Evolutionary conservation across 495 filamentous ascomycete species (phyloP), one percentile per base, ranked within the genome.

Genomic region (Xylaria castorea): DNA sequence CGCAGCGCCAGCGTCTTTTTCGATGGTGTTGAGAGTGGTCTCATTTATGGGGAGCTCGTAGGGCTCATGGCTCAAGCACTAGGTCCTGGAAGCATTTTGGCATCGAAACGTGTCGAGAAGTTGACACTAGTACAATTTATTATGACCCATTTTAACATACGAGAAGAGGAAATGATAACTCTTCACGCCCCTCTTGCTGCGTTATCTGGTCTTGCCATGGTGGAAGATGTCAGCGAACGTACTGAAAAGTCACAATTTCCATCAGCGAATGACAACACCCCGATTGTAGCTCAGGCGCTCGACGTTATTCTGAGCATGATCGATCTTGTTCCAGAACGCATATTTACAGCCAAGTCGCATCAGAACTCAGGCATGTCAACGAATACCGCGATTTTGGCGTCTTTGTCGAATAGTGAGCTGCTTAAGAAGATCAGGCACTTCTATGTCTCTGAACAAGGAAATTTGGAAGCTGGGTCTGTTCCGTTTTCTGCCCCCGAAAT

Each of bases 1-100:
- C 88, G 92, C 66, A 98, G 96, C 75, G 97, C 95, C 9, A 97
- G 91, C 75, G 91, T 94, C 50, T 98, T 99, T 81, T 98, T 99
- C 74, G 95, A 99, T 80, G 95, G 94, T 6, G 94, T 99, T 40
- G 97, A 99, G 81, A 94, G 94, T 74, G 90, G 91, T 5, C 84
- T 98, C 51, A 97, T 99, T 30, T 99, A 97, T 87, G 90, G 91
- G 32, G 92, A 97, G 78, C 87, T 97, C 61, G 80, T 90, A 48
- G 81, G 87, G 27, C 83, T 91, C 61, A 80, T 92, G 70, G 80
- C 85, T 3, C 83, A 86, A 60, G 90, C 90, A 27, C 81, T 95
- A 62, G 82, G 86, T 34, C 76, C 84, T 9, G 80, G 80, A 6
- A 82, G 85, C 25, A 60, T 80, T 32, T 78, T 80, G 20, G 73